phyloP scores from a whole-genome alignment of 2,329 filamentous ascomycete genomes.

The Trichoderma sp. region DNA sequence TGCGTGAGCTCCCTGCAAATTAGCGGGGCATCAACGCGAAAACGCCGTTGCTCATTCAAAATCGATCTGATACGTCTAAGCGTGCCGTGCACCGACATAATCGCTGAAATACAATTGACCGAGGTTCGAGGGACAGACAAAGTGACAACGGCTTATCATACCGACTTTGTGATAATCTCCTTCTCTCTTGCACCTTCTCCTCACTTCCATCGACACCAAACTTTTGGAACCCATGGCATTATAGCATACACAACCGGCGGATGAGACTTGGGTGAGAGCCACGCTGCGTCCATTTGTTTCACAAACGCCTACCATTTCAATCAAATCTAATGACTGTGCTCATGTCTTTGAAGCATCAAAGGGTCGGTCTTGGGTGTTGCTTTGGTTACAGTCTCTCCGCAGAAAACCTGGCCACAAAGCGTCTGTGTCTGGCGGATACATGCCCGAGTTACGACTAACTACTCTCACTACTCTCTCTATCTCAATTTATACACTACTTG shows the following conservation, averaged over 20 bases:
- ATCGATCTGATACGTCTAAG: not conserved
- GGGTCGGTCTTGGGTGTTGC: not conserved
- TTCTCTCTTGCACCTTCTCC: not conserved
- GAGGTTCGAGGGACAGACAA: not conserved
- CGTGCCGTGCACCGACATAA: not conserved
- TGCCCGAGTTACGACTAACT: not conserved
- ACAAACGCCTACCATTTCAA: not conserved
- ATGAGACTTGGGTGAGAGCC: not conserved
- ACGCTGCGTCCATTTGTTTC: not conserved
- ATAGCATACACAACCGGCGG: not conserved
- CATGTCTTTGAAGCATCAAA: not conserved
- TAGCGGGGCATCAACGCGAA: not conserved
- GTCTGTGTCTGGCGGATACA: not conserved
- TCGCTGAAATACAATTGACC: not conserved
- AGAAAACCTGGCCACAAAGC: not conserved
- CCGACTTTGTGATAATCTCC: not conserved
- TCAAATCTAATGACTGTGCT: not conserved
- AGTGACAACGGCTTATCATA: not conserved
- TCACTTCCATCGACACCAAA: not conserved
- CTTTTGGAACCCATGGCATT: not conserved
- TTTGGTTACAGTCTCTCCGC: not conserved
- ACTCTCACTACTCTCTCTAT: not conserved
- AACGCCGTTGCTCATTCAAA: not conserved
- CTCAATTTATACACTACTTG: not conserved
- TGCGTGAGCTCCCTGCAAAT: not conserved